Percentiles rank a stretch among this genome's conserved stretches.
Evolutionary conservation across 176 grass and related monocot species (phyloP).

Genomic region (Juncus inflexus): DNA sequence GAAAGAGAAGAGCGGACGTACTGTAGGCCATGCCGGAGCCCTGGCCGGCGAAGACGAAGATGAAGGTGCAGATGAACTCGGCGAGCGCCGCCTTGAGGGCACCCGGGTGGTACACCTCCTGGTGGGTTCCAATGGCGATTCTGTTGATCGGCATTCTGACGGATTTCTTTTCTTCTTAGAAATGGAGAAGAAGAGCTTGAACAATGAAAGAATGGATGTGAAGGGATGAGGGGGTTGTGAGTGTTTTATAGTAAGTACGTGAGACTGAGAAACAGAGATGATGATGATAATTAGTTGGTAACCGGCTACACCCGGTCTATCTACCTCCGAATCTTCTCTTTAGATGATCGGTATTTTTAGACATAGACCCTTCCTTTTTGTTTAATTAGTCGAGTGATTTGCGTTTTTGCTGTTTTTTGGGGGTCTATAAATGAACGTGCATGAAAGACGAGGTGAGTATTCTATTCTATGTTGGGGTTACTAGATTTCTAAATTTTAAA

Average conservation of each 20-base stretch:
- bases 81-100: slow-evolving; percentile 86
- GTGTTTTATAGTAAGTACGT: slow-evolving; percentile 25
- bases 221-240: not conserved
- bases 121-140: slow-evolving; percentile 60
- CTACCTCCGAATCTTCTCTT: slow-evolving; percentile 4
- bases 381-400: no score
- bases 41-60: slow-evolving; percentile 98
- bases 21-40: slow-evolving; percentile 95
- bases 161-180: not conserved
- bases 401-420: no score
- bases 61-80: slow-evolving; percentile 94
- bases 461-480: no score
- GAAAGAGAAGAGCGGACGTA: slow-evolving; percentile 16
- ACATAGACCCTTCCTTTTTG: no score
- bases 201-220: slow-evolving; percentile 15
- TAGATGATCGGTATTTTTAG: no score
- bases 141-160: slow-evolving; percentile 61
- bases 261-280: no score
- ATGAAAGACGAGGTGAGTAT: no score
- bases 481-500: no score
- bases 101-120: slow-evolving; percentile 60
- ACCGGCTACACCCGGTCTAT: slow-evolving; percentile 16
- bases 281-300: not conserved
- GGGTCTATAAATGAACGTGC: no score
- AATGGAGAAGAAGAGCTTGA: slow-evolving; percentile 1